phyloP scores from a whole-genome alignment of 139 green algal species.

The Chlamydomonas eustigma region DNA sequence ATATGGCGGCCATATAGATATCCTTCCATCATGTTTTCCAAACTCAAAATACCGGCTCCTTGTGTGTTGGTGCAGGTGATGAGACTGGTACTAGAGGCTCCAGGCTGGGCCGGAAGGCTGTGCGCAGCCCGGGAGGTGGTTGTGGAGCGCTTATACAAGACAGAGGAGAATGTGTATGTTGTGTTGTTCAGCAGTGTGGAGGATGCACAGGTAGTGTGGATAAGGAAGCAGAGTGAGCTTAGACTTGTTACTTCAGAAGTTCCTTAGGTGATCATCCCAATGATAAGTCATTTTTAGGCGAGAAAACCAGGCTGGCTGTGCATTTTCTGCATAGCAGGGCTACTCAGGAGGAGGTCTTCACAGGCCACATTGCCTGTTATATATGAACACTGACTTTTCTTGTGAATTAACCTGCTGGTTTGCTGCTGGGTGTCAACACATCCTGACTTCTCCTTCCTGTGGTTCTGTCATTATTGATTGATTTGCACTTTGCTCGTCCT shows the following conservation, averaged over 20 bases:
- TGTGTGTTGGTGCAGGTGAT: conserved; percentile 28
- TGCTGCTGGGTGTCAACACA: too few relatives aligned
- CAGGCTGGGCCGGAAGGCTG: conserved; percentile 37
- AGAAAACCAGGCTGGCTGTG: not conserved
- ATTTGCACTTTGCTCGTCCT: not conserved
- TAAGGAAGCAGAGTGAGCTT: not conserved
- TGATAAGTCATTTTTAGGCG: not conserved
- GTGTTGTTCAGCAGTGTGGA: conserved; percentile 3
- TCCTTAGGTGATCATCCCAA: not conserved
- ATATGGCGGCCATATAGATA: not conserved
- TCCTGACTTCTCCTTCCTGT: not conserved
- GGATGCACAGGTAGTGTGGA: too few relatives aligned
- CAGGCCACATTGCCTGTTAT: not conserved
- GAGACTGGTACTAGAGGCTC: conserved; percentile 39
- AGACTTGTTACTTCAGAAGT: not conserved
- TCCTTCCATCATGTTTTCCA: not conserved
- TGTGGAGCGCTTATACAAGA: conserved; percentile 47
- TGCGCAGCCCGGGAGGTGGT: conserved; percentile 44
- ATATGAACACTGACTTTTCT: too few relatives aligned
- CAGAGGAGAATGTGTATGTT: conserved; percentile 21
- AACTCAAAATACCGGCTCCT: not conserved
- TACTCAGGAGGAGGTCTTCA: not conserved
- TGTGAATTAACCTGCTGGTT: too few relatives aligned
- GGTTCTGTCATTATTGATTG: not conserved
- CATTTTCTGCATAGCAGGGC: not conserved